Percentiles rank a stretch among this genome's conserved stretches.
These are phyloP conservation scores for Populus deltoides DNA, from an alignment of 345 rosid genomes.

Conservation along the genomic window DNA sequence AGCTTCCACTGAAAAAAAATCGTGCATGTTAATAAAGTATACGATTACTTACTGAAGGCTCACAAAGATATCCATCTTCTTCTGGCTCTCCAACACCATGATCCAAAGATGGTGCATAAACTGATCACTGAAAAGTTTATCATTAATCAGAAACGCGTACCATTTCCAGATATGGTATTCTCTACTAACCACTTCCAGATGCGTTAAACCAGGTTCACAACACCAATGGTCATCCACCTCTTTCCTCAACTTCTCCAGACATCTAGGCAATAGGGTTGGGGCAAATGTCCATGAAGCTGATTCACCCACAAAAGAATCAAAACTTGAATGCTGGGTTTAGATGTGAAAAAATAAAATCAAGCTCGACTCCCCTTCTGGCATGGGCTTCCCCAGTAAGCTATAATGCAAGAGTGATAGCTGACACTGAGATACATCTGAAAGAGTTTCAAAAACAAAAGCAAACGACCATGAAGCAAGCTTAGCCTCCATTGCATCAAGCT, in stretches of 20 bases:
- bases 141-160: conserved; percentile 13
- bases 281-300: conserved; percentile 96
- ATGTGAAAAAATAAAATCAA: conserved; percentile 7
- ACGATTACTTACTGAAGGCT: conserved; percentile 68
- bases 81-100: conserved; percentile 94
- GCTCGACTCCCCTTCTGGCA: conserved; percentile 96
- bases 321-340: conserved; percentile 1
- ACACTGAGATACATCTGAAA: not conserved
- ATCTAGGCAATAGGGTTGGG: conserved; percentile 57
- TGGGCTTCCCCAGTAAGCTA: conserved; percentile 93
- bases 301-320: conserved; percentile 24
- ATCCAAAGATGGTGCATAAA: conserved; percentile 84
- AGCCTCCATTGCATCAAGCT: conserved; percentile 96
- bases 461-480: conserved; percentile 16
- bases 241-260: conserved; percentile 63
- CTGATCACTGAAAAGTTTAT: conserved; percentile 59
- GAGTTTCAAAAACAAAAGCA: not conserved
- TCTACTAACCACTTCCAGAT: not conserved
- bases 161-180: not conserved
- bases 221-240: conserved; percentile 49
- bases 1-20: not conserved
- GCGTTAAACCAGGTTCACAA: not conserved
- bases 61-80: conserved; percentile 83
- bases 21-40: not conserved
- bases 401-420: conserved; percentile 13